These are phyloP conservation scores for Mollisiaceae sp. DNA, from an alignment of 2,329 filamentous ascomycete genomes.

Conservation along the genomic window DNA sequence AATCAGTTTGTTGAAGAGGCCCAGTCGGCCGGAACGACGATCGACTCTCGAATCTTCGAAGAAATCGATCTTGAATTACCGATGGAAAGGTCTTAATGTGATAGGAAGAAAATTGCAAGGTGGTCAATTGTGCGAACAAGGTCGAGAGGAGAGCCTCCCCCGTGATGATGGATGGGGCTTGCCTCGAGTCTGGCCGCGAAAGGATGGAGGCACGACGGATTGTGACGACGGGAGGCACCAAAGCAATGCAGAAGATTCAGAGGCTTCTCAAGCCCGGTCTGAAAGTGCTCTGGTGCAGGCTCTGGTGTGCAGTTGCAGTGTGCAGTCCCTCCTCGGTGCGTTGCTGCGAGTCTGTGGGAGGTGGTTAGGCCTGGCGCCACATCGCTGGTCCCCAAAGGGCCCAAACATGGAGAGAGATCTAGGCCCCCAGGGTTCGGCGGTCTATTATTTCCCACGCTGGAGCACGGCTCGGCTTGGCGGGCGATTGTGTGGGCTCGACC, in stretches of 20 bases:
- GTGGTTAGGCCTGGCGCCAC: not conserved
- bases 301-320: too few relatives aligned
- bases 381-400: not conserved
- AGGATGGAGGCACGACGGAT: not conserved
- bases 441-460: not conserved
- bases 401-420: too few relatives aligned
- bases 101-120: slow-evolving; percentile 17
- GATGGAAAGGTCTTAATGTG: slow-evolving; percentile 13
- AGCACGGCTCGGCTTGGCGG: not conserved
- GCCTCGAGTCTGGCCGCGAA: not conserved
- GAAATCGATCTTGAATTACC: slow-evolving; percentile 7
- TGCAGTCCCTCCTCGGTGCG: not conserved
- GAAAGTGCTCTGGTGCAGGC: not conserved
- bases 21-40: not conserved
- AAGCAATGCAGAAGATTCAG: not conserved
- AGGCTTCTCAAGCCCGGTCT: not conserved
- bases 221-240: not conserved
- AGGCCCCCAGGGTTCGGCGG: not conserved
- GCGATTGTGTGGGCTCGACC: not conserved
- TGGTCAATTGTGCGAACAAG: not conserved
- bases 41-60: not conserved
- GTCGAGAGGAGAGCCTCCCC: not conserved
- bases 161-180: not conserved
- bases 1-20: slow-evolving; percentile 4
- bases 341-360: not conserved